A percentile compares a stretch with the other conserved stretches of the same genome.
Conservation (phyloP, 148 eudicot genomes). For the Silene latifolia region DNA sequence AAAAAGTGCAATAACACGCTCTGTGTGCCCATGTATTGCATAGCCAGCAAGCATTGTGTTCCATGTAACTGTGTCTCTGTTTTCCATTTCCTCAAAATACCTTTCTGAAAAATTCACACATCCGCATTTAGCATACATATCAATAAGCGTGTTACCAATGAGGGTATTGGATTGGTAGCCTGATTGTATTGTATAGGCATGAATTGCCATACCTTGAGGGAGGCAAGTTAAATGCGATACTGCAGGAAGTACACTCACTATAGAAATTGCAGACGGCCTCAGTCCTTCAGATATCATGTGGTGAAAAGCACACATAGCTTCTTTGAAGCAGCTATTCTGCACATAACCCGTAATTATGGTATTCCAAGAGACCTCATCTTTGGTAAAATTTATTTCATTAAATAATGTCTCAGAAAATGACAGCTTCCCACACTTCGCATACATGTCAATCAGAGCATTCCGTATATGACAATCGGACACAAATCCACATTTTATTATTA, state of each 20-base stretch:
- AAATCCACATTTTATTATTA: slow-evolving; percentile 46
- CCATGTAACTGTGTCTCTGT: slow-evolving; percentile 61
- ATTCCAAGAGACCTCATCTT: slow-evolving; percentile 65
- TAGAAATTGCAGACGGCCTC: slow-evolving; percentile 46
- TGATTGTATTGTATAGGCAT: slow-evolving; percentile 36
- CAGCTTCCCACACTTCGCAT: slow-evolving; percentile 53
- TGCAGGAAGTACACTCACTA: slow-evolving; percentile 64
- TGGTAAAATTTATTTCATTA: slow-evolving; percentile 27
- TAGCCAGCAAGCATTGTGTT: slow-evolving; percentile 61
- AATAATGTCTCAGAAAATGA: slow-evolving; percentile 48
- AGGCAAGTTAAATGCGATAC: slow-evolving; percentile 44
- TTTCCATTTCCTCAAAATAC: slow-evolving; percentile 43
- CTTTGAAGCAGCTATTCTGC: slow-evolving; percentile 40
- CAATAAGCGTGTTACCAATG: slow-evolving; percentile 53
- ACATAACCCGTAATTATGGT: slow-evolving; percentile 54
- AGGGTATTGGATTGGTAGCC: slow-evolving; percentile 49
- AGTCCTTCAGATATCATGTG: slow-evolving; percentile 46
- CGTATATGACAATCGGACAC: slow-evolving; percentile 47
- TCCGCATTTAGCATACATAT: slow-evolving; percentile 79
- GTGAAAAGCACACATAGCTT: slow-evolving; percentile 46
- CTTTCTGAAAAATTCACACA: slow-evolving; percentile 46
- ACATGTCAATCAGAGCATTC: slow-evolving; percentile 72
- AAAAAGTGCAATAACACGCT: slow-evolving; percentile 43
- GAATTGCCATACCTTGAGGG: slow-evolving; percentile 48
- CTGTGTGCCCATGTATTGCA: slow-evolving; percentile 55